phyloP scores from a whole-genome alignment of 768 basidiomycete genomes.

The Kwoniella newhampshirensis region DNA sequence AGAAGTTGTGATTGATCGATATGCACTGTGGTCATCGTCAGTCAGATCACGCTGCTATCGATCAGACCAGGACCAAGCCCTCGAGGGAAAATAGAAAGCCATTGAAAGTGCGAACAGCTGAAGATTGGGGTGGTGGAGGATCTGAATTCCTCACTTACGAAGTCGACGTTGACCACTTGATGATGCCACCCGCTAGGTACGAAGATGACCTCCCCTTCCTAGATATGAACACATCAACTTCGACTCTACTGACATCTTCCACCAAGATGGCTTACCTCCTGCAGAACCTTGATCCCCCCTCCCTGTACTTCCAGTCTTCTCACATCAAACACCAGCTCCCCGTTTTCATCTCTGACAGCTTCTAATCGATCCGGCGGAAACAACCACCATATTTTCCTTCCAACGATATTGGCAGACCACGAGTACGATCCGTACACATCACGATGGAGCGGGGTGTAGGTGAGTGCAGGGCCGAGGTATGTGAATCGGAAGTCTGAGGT shows the following conservation, averaged over 20 bases:
- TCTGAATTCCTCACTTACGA: conserved; percentile 29
- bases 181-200: conserved; percentile 54
- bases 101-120: too few species aligned
- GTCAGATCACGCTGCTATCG: not conserved
- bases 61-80: not conserved
- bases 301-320: conserved; percentile 30
- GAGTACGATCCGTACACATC: conserved; percentile 53
- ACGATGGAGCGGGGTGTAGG: conserved; percentile 51
- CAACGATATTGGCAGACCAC: conserved; percentile 53
- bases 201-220: conserved; percentile 53
- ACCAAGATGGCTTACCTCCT: conserved; percentile 31
- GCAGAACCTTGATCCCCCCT: conserved; percentile 33
- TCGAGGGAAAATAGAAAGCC: too few species aligned
- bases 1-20: conserved; percentile 55
- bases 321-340: conserved; percentile 45
- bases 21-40: conserved; percentile 40
- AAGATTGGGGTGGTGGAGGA: not conserved
- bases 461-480: conserved; percentile 49
- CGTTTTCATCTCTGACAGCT: conserved; percentile 16
- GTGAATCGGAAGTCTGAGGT: conserved; percentile 48
- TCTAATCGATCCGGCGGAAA: conserved; percentile 42
- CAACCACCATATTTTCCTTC: conserved; percentile 52
- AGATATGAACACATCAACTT: too few species aligned
- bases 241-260: too few species aligned
- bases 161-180: conserved; percentile 49